Conservation (phyloP, 495 filamentous ascomycete species). For the Parachaetomium inaequale region DNA sequence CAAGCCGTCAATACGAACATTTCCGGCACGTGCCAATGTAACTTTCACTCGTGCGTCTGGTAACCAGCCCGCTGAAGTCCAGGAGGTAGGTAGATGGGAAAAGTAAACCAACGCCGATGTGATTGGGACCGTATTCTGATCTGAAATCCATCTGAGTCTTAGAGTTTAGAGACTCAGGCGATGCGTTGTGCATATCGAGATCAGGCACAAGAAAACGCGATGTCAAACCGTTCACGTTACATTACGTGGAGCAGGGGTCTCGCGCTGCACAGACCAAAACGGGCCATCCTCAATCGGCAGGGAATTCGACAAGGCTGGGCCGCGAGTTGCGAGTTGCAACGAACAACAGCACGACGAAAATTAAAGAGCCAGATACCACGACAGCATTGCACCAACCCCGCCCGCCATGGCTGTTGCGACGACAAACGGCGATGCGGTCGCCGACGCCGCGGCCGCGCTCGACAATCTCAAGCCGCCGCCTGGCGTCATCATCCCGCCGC, state of each 20-base stretch:
- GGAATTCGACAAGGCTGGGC: constrained; percentile 7
- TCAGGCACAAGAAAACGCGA: not conserved
- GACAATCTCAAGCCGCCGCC: constrained; percentile 67
- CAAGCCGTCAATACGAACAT: not conserved
- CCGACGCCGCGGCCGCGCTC: constrained; percentile 41
- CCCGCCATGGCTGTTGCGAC: constrained; percentile 47
- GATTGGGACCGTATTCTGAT: too few relatives aligned
- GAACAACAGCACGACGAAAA: not conserved
- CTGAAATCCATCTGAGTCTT: too few relatives aligned
- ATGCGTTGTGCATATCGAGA: too few relatives aligned
- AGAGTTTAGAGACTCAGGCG: too few relatives aligned
- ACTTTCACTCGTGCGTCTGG: too few relatives aligned
- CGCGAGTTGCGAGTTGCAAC: not conserved
- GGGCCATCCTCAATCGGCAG: not conserved
- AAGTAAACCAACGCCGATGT: too few relatives aligned
- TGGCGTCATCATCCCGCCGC: constrained; percentile 80
- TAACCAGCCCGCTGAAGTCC: too few relatives aligned
- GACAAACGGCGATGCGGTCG: constrained; percentile 55
- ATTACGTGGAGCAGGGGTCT: not conserved
- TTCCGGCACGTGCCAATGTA: not conserved
- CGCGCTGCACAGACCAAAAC: not conserved
- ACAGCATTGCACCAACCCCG: constrained; percentile 12
- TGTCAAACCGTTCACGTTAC: not conserved
- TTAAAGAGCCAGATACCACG: not conserved
- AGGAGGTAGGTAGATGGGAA: too few relatives aligned